A percentile compares a stretch with the other conserved stretches of the same genome.
These are phyloP conservation scores for Pythium brachiatum DNA, from an alignment of 352 stramenopile species.

Conservation along the genomic window DNA sequence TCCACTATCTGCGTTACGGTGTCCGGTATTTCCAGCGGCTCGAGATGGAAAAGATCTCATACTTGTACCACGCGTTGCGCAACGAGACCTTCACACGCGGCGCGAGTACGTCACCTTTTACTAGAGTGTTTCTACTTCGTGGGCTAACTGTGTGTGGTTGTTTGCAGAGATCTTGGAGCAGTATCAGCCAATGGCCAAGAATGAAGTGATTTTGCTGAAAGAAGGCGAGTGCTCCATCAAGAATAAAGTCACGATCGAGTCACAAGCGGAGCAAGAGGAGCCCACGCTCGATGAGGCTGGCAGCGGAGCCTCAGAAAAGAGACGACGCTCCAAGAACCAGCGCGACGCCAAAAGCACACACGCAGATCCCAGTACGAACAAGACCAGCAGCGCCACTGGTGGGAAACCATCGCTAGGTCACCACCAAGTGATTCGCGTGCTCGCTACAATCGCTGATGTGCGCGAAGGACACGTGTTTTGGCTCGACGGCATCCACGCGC, in stretches of 20 bases:
- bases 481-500: constrained; percentile 31
- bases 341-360: neutral
- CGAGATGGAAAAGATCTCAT: constrained; percentile 54
- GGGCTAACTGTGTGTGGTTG: constrained; percentile 6
- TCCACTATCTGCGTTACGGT: constrained; percentile 43
- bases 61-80: constrained; percentile 50
- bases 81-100: constrained; percentile 42
- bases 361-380: neutral
- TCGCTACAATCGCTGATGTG: constrained; percentile 55
- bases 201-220: constrained; percentile 47
- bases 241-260: constrained; percentile 16
- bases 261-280: neutral
- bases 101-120: constrained; percentile 32
- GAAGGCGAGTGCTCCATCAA: constrained; percentile 49
- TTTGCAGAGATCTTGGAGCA: constrained; percentile 43
- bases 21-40: constrained; percentile 44
- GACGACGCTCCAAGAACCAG: neutral
- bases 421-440: constrained; percentile 27
- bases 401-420: neutral
- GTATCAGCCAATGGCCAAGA: constrained; percentile 19
- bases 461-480: constrained; percentile 52
- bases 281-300: neutral
- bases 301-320: no score
- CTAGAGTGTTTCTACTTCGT: neutral
- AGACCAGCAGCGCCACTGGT: neutral